phyloP scores from a whole-genome alignment of 306 rosid species.

The Psophocarpus tetragonolobus region DNA sequence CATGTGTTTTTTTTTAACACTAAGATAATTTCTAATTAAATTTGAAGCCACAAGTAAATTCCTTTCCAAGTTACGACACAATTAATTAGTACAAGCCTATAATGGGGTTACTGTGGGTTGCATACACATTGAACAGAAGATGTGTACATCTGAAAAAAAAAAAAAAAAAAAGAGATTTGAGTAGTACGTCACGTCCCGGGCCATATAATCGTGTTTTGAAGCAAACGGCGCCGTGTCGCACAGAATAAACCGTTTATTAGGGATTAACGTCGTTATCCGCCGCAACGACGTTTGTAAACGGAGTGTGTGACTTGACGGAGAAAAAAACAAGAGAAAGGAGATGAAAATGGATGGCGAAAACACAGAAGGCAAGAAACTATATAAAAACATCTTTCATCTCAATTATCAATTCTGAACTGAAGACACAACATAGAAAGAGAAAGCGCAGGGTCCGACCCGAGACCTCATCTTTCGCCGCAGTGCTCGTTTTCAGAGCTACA shows the following conservation, averaged over 20 bases:
- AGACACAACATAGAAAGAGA: slow-evolving; percentile 25
- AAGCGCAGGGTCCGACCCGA: slow-evolving; percentile 50
- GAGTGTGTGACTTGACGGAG: slow-evolving; percentile 55
- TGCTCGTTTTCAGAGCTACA: slow-evolving; percentile 47
- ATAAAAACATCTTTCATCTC: slow-evolving; percentile 49
- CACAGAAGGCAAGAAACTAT: slow-evolving; percentile 44
- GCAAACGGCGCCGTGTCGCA: slow-evolving; percentile 39
- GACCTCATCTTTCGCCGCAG: slow-evolving; percentile 47
- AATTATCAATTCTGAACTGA: slow-evolving; percentile 40
- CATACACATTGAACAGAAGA: not conserved
- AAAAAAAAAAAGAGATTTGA: not conserved
- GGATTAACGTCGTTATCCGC: slow-evolving; percentile 54
- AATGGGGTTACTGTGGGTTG: not conserved
- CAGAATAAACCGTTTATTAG: slow-evolving; percentile 31
- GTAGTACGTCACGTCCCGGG: not conserved
- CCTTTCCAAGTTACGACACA: no score
- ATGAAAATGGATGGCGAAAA: slow-evolving; percentile 30
- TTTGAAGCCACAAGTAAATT: no score
- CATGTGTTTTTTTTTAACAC: no score
- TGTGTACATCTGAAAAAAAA: not conserved
- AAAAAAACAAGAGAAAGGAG: not conserved
- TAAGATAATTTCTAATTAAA: no score
- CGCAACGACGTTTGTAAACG: slow-evolving; percentile 63
- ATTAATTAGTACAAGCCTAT: not conserved
- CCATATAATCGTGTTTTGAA: slow-evolving; percentile 7